A percentile compares a stretch with the other conserved stretches of the same genome.
These are phyloP conservation scores for Neonothopanus nambi DNA, from an alignment of 1,284 basidiomycete genomes.

Conservation along the genomic window DNA sequence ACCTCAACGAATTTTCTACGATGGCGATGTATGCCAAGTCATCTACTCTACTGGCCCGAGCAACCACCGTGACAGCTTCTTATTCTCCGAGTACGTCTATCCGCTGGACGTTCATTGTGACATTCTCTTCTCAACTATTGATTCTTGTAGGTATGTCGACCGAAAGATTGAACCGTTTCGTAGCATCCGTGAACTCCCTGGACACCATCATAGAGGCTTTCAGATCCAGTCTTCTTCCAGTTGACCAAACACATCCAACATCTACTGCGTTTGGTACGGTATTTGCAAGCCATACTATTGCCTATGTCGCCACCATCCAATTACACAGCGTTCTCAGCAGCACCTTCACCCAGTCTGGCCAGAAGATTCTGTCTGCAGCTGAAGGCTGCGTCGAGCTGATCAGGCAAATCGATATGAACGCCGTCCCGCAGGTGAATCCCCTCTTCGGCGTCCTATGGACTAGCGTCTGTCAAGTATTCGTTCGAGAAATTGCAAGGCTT, in stretches of 20 bases:
- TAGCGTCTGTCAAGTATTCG: constrained; percentile 4
- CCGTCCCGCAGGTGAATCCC: constrained; percentile 3
- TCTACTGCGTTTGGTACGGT: constrained; percentile 2
- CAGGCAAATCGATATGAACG: background rate
- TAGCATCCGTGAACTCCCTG: background rate
- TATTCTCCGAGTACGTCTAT: background rate
- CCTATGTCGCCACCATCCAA: constrained; percentile 12
- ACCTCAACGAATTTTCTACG: background rate
- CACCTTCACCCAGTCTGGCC: background rate
- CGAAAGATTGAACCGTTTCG: background rate
- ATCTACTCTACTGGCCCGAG: constrained; percentile 14
- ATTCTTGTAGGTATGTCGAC: background rate
- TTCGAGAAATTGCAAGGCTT: constrained; percentile 1
- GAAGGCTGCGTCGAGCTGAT: constrained; percentile 6
- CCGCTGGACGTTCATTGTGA: background rate
- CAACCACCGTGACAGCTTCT: constrained; percentile 1
- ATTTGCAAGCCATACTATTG: constrained; percentile 11
- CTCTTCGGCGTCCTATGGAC: constrained; percentile 6
- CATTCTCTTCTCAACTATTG: background rate
- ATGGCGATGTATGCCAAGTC: constrained; percentile 15
- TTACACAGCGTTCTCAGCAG: constrained; percentile 6
- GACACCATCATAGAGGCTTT: constrained; percentile 12
- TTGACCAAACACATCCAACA: background rate
- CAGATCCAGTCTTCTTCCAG: constrained; percentile 3
- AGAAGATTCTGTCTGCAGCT: constrained; percentile 10